These are phyloP conservation scores for Melastoma malabathricum DNA, from an alignment of 345 rosid species.

Conservation along the genomic window DNA sequence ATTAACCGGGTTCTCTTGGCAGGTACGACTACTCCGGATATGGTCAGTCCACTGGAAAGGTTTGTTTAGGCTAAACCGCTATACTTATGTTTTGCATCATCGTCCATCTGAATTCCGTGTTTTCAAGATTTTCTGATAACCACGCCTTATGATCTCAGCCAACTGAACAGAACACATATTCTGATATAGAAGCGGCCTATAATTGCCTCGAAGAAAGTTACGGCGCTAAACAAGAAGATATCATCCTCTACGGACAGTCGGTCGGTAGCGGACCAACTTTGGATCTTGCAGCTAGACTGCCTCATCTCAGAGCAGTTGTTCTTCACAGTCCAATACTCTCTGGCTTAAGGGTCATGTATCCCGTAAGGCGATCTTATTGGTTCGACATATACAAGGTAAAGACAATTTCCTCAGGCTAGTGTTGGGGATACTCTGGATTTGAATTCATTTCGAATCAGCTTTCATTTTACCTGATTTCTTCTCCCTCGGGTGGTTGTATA, in stretches of 20 bases:
- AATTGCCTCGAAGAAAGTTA: conserved; percentile 90
- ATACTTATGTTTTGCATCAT: too few species aligned
- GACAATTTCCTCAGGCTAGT: conserved; percentile 2
- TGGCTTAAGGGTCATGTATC: conserved; percentile 96
- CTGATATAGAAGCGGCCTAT: conserved; percentile 91
- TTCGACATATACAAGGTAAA: conserved; percentile 92
- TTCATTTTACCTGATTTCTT: neutral
- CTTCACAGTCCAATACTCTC: conserved; percentile 96
- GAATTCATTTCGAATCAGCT: too few species aligned
- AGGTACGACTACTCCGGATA: conserved; percentile 98
- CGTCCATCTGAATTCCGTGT: too few species aligned
- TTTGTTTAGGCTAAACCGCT: conserved; percentile 13
- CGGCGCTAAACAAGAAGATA: conserved; percentile 75
- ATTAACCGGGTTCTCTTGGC: conserved; percentile 12
- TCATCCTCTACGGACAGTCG: conserved; percentile 93
- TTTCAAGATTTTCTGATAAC: conserved; percentile 3
- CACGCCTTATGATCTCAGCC: conserved; percentile 41
- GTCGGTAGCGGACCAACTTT: conserved; percentile 98
- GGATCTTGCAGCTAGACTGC: conserved; percentile 75
- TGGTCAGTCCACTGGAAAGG: conserved; percentile 97
- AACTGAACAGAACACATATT: conserved; percentile 96
- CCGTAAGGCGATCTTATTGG: conserved; percentile 94
- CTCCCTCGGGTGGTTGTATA: conserved; percentile 9
- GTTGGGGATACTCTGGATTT: neutral
- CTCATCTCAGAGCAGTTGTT: conserved; percentile 70